Evolutionary conservation across 2,329 filamentous ascomycete species (phyloP).

Genomic region (Magnaporthiopsis poae): DNA sequence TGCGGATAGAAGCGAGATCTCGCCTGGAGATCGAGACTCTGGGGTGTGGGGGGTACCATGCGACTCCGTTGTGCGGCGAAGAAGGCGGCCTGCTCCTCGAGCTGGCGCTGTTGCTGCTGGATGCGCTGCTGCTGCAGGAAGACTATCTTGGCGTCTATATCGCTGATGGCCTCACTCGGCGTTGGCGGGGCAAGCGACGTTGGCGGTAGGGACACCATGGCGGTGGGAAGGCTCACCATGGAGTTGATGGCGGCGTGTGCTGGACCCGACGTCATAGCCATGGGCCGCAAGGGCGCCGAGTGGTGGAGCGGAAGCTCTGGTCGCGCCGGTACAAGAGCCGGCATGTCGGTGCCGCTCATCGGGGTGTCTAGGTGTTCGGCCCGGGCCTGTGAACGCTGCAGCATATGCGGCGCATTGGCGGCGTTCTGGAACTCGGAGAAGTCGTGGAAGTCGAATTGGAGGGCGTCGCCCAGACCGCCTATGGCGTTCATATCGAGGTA

Average conservation of each 20-base stretch:
- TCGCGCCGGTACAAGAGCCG: slow-evolving; percentile 24
- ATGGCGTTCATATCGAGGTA: slow-evolving; percentile 53
- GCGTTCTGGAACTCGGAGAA: slow-evolving; percentile 42
- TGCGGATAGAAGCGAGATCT: slow-evolving; percentile 51
- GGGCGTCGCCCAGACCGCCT: slow-evolving; percentile 39
- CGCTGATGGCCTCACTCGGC: slow-evolving; percentile 43
- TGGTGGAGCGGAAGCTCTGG: neutral
- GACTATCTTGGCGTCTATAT: slow-evolving; percentile 57
- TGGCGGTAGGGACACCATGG: slow-evolving; percentile 36
- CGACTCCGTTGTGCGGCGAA: slow-evolving; percentile 44
- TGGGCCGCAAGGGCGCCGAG: slow-evolving; percentile 4
- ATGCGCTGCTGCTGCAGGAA: slow-evolving; percentile 55
- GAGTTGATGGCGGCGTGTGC: slow-evolving; percentile 14
- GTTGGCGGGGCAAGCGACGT: slow-evolving; percentile 28
- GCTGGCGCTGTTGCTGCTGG: slow-evolving; percentile 49
- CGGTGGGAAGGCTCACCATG: slow-evolving; percentile 17
- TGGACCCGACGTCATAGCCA: neutral
- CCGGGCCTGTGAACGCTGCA: neutral
- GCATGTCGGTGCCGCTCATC: slow-evolving; percentile 36
- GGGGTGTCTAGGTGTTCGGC: slow-evolving; percentile 32
- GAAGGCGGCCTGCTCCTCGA: slow-evolving; percentile 48
- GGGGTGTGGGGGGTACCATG: slow-evolving; percentile 68
- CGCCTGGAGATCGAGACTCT: slow-evolving; percentile 66
- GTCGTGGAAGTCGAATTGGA: slow-evolving; percentile 51
- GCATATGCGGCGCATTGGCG: slow-evolving; percentile 17